These are phyloP conservation scores for Candolleomyces efflorescens DNA, from an alignment of 768 basidiomycete species.

Conservation along the genomic window DNA sequence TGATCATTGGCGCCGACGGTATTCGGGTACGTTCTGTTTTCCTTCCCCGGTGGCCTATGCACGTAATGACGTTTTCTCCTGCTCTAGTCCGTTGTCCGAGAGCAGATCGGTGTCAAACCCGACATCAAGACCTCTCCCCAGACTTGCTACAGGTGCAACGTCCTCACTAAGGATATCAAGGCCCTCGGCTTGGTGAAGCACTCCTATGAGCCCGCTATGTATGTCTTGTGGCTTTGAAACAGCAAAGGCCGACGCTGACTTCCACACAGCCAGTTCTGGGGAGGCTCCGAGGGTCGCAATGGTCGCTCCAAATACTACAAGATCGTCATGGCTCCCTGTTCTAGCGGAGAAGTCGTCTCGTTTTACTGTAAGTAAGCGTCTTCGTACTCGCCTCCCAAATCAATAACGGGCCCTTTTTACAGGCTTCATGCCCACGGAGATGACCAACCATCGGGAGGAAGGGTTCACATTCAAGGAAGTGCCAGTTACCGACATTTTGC, in stretches of 20 bases:
- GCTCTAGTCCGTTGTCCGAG: slow-evolving; percentile 22
- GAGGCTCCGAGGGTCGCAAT: slow-evolving; percentile 22
- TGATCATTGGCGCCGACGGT: slow-evolving; percentile 30
- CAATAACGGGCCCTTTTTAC: not conserved
- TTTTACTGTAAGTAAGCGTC: slow-evolving; percentile 21
- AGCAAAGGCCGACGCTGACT: not conserved
- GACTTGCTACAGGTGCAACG: slow-evolving; percentile 30
- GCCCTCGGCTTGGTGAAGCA: slow-evolving; percentile 24
- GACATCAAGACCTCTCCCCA: slow-evolving; percentile 26
- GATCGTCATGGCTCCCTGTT: slow-evolving; percentile 29
- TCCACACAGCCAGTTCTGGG: slow-evolving; percentile 26
- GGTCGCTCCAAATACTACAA: slow-evolving; percentile 30
- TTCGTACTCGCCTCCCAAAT: not conserved
- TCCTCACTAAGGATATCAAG: slow-evolving; percentile 22
- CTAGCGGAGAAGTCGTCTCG: slow-evolving; percentile 25
- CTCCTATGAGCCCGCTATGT: slow-evolving; percentile 27
- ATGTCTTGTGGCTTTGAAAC: not conserved
- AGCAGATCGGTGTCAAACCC: slow-evolving; percentile 21
- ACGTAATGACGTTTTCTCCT: not conserved
- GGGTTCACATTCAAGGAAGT: slow-evolving; percentile 27
- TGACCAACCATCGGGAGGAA: slow-evolving; percentile 28
- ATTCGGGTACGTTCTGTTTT: slow-evolving; percentile 20
- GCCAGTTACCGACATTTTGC: slow-evolving; percentile 24
- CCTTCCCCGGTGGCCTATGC: too few relatives aligned
- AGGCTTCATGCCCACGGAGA: slow-evolving; percentile 31